Percentiles rank a stretch among this genome's conserved stretches.
These are phyloP conservation scores for Coix lacrymajobi DNA, from an alignment of 176 grass and related monocot species.

Conservation along the genomic window DNA sequence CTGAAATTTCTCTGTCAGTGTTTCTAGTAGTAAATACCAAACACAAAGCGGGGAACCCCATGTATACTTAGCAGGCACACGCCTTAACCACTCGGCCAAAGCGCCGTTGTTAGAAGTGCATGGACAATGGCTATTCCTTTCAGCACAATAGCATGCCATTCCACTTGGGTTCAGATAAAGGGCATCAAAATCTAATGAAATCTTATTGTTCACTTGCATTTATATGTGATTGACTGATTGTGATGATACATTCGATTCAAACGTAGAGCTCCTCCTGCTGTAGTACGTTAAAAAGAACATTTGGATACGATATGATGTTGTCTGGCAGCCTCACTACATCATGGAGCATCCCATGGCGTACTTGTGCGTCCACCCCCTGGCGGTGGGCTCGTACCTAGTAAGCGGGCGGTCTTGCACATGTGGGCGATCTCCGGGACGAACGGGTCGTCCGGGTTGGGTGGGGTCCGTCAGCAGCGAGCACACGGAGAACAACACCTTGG, in stretches of 20 bases:
- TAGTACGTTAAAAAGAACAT: no score
- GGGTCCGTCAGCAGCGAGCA: slow-evolving; percentile 84
- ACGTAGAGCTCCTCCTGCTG: no score
- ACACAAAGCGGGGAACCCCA: slow-evolving; percentile 99
- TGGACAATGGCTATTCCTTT: rapidly evolving
- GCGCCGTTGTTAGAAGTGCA: not conserved
- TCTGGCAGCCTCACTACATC: no score
- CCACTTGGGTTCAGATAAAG: not conserved
- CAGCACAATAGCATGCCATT: not conserved
- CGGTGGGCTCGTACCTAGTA: slow-evolving; percentile 63
- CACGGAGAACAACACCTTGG: slow-evolving; percentile 75
- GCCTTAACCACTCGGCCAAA: slow-evolving; percentile 99
- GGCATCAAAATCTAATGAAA: not conserved
- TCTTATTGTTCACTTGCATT: not conserved
- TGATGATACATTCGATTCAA: no score
- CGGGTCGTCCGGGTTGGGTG: slow-evolving; percentile 71
- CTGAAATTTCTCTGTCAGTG: no score
- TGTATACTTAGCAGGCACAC: slow-evolving; percentile 99
- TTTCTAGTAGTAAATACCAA: no score
- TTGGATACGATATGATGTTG: no score
- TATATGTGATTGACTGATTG: no score
- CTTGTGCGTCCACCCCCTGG: slow-evolving; percentile 62
- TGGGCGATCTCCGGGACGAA: slow-evolving; percentile 91
- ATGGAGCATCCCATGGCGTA: slow-evolving; percentile 76
- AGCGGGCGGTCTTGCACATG: slow-evolving; percentile 79